These are phyloP conservation scores for Nitzschia sp. DNA, from an alignment of 108 stramenopile species.

Conservation along the genomic window DNA sequence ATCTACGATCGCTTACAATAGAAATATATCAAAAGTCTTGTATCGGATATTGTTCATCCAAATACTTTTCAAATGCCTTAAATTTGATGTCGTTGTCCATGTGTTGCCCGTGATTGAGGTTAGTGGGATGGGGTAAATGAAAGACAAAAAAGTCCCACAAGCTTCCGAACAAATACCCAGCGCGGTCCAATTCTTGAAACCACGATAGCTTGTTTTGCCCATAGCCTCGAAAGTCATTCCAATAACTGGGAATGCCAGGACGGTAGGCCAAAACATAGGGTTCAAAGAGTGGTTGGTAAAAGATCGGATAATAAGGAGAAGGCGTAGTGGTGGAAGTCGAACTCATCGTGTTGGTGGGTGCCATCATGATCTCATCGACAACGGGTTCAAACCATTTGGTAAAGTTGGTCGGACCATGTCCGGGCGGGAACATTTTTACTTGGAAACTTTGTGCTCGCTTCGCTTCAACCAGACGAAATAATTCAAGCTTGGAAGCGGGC, in stretches of 20 bases:
- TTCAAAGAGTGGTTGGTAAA: slow-evolving; percentile 23
- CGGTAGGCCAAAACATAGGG: slow-evolving; percentile 38
- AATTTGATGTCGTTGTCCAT: not conserved
- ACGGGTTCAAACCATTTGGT: not conserved
- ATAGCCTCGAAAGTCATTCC: slow-evolving; percentile 22
- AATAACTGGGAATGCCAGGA: slow-evolving; percentile 27
- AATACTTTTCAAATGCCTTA: not conserved
- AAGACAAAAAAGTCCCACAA: slow-evolving; percentile 26
- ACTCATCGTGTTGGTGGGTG: not conserved
- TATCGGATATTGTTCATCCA: slow-evolving; percentile 5
- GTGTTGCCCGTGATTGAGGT: not conserved
- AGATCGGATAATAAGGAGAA: slow-evolving; percentile 14
- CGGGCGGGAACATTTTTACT: not conserved
- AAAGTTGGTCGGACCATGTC: not conserved
- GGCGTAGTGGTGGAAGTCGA: not conserved
- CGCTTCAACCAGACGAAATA: not conserved
- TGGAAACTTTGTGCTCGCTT: not conserved
- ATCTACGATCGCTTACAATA: no score
- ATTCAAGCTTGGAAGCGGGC: not conserved
- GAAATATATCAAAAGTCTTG: no score
- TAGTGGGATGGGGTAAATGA: slow-evolving; percentile 25
- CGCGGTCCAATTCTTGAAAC: slow-evolving; percentile 23
- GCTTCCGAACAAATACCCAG: slow-evolving; percentile 23
- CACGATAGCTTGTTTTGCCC: slow-evolving; percentile 24
- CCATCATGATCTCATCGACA: no score